Percentiles rank a stretch among this genome's conserved stretches.
These are phyloP conservation scores for Bipolaris cookei DNA, from an alignment of 2,329 filamentous ascomycete species.

Conservation along the genomic window DNA sequence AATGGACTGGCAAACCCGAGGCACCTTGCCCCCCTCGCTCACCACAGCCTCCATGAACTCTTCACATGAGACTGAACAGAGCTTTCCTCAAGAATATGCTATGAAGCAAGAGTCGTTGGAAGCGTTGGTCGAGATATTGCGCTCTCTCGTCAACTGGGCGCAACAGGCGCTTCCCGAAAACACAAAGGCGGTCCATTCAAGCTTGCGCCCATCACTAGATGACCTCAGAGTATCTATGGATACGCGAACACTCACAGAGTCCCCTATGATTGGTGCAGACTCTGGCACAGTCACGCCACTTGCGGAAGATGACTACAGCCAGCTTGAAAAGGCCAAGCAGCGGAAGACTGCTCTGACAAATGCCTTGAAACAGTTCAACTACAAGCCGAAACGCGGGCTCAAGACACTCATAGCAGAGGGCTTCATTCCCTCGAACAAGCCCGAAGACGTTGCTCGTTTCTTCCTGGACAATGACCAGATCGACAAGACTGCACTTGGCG, in stretches of 20 bases:
- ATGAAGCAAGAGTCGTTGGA: conserved; percentile 90
- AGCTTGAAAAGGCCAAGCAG: conserved; percentile 94
- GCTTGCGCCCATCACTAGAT: conserved; percentile 61
- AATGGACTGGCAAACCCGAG: conserved; percentile 83
- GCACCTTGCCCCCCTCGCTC: conserved; percentile 84
- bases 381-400: conserved; percentile 93
- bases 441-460: conserved; percentile 84
- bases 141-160: conserved; percentile 93
- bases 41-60: conserved; percentile 75
- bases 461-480: conserved; percentile 80
- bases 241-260: conserved; percentile 65
- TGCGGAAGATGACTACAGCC: conserved; percentile 84
- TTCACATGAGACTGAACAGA: conserved; percentile 65
- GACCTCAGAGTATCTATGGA: conserved; percentile 79
- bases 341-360: conserved; percentile 91
- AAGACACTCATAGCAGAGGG: conserved; percentile 82
- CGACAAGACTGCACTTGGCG: conserved; percentile 90
- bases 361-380: conserved; percentile 91
- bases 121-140: conserved; percentile 83
- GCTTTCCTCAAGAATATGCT: conserved; percentile 85
- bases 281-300: conserved; percentile 51
- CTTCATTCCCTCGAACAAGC: conserved; percentile 80
- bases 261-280: conserved; percentile 64
- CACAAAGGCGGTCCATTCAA: conserved; percentile 51
- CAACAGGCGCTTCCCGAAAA: conserved; percentile 66